These are phyloP conservation scores for Nakazawaea anatomiae DNA, from an alignment of 805 yeast species.

Conservation along the genomic window DNA sequence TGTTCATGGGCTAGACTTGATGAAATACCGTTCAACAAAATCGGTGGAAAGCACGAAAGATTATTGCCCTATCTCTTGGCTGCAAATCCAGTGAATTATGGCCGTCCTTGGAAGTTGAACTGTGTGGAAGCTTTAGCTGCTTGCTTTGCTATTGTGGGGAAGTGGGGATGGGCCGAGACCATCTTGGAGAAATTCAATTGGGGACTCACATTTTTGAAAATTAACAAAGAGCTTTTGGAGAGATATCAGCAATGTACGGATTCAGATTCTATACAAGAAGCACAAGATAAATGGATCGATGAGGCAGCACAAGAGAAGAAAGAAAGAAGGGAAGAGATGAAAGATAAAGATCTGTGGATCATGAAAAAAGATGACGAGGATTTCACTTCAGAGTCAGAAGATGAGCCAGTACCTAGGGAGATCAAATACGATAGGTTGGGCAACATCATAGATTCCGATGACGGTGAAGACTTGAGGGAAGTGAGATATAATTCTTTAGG, in stretches of 20 bases:
- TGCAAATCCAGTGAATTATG: conserved; percentile 95
- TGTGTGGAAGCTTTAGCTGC: conserved; percentile 98
- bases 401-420: conserved; percentile 17
- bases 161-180: conserved; percentile 78
- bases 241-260: conserved; percentile 79
- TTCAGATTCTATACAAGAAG: conserved; percentile 61
- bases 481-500: conserved; percentile 13
- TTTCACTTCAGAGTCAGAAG: conserved; percentile 14
- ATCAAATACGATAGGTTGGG: conserved; percentile 24
- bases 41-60: conserved; percentile 87
- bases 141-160: conserved; percentile 91
- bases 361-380: conserved; percentile 55
- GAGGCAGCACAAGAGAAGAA: conserved; percentile 60
- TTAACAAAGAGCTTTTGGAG: conserved; percentile 73
- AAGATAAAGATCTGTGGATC: conserved; percentile 64
- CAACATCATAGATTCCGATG: conserved; percentile 12
- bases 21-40: conserved; percentile 89
- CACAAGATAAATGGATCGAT: conserved; percentile 71
- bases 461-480: conserved; percentile 17
- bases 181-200: conserved; percentile 79
- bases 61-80: conserved; percentile 89
- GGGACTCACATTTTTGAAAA: conserved; percentile 84
- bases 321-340: conserved; percentile 50
- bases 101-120: conserved; percentile 90
- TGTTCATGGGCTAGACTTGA: conserved; percentile 98